Conservation (phyloP, 164 flowering plant genomes). For the Stephania japonica region DNA sequence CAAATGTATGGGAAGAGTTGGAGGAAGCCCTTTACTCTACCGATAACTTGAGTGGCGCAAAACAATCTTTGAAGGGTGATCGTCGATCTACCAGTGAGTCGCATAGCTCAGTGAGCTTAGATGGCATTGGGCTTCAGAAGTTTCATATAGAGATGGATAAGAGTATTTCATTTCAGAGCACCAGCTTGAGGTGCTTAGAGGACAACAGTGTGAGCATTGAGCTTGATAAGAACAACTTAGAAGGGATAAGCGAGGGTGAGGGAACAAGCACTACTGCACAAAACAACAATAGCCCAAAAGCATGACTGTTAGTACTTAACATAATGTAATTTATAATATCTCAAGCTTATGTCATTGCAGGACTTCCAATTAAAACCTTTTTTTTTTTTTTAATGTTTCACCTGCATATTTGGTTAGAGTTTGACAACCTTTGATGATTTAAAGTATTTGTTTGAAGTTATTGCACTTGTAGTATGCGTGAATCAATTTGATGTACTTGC, state of each 20-base stretch:
- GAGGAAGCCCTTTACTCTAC: slow-evolving; percentile 38
- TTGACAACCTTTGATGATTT: background rate
- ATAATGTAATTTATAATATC: too few relatives aligned
- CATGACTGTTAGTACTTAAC: too few relatives aligned
- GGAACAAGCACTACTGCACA: slow-evolving; percentile 13
- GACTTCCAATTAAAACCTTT: too few relatives aligned
- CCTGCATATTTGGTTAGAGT: too few relatives aligned
- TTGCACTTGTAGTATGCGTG: background rate
- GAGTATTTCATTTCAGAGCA: slow-evolving; percentile 37
- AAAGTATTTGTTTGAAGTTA: background rate
- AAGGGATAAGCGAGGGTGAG: slow-evolving; percentile 27
- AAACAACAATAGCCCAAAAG: slow-evolving; percentile 3
- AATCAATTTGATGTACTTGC: background rate
- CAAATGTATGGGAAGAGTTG: slow-evolving; percentile 51
- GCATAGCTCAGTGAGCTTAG: slow-evolving; percentile 42
- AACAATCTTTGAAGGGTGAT: slow-evolving; percentile 16
- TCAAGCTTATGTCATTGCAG: too few relatives aligned
- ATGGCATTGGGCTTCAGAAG: slow-evolving; percentile 44
- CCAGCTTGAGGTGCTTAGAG: slow-evolving; percentile 49
- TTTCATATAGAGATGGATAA: slow-evolving; percentile 60
- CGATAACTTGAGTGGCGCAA: slow-evolving; percentile 14
- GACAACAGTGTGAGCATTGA: slow-evolving; percentile 33
- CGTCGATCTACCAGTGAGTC: slow-evolving; percentile 22
- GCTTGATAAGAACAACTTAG: slow-evolving; percentile 20
- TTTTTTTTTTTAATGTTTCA: too few relatives aligned